Evolutionary conservation across 495 filamentous ascomycete genomes (phyloP).

Genomic region (Penicillium dipodomyicola): DNA sequence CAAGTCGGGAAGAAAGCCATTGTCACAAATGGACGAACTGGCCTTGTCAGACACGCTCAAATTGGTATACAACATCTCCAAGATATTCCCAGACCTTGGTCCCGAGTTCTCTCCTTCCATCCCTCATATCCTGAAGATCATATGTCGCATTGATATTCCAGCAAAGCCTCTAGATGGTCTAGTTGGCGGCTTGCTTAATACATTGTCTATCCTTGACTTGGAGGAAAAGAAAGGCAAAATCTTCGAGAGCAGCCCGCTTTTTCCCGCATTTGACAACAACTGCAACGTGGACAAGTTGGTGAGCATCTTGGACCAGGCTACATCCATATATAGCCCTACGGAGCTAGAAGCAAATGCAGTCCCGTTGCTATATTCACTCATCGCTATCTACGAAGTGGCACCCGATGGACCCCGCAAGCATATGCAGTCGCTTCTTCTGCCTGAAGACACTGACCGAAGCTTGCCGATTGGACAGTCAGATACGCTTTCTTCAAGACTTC

Average conservation of each 20-base stretch:
- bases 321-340: slow-evolving; percentile 55
- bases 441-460: slow-evolving; percentile 74
- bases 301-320: slow-evolving; percentile 67
- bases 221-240: slow-evolving; percentile 43
- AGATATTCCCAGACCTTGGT: slow-evolving; percentile 61
- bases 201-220: slow-evolving; percentile 75
- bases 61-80: slow-evolving; percentile 82
- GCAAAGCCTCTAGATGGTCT: slow-evolving; percentile 58
- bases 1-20: slow-evolving; percentile 38
- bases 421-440: slow-evolving; percentile 69
- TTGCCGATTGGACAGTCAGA: slow-evolving; percentile 72
- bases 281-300: slow-evolving; percentile 67
- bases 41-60: slow-evolving; percentile 83
- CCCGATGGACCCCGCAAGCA: slow-evolving; percentile 57
- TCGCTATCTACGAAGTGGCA: slow-evolving; percentile 69
- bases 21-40: slow-evolving; percentile 68
- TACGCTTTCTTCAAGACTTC: slow-evolving; percentile 71
- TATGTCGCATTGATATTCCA: slow-evolving; percentile 56
- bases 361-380: slow-evolving; percentile 70
- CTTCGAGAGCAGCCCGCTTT: slow-evolving; percentile 52
- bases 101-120: slow-evolving; percentile 64
- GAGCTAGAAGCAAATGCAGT: slow-evolving; percentile 67
- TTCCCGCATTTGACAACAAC: slow-evolving; percentile 62
- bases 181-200: slow-evolving; percentile 68
- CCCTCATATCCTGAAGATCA: slow-evolving; percentile 68